Base-by-base conservation (phyloP, 2,329 filamentous ascomycete genomes). In the Epicoccum sorghinum region DNA sequence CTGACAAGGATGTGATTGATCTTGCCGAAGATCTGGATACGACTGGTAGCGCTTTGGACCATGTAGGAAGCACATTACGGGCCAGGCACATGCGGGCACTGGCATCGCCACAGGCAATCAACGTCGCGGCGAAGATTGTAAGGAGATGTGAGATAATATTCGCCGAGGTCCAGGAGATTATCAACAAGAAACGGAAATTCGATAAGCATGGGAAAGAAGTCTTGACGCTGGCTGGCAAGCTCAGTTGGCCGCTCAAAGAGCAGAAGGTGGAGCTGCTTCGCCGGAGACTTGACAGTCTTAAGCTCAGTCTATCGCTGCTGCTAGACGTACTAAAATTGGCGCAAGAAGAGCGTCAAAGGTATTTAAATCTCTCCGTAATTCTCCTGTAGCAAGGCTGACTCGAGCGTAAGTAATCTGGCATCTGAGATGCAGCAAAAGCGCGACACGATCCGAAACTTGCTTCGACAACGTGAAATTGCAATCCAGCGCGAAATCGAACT, bases 291-390 rank as follows among this genome's bases (percentile, higher is more conserved):
- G 68, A 70, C 30, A 68, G 61, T 42, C 36, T 70, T 33, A 69
- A 71, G 43, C 65, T 61, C 24, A 69, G 64, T 30, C 58, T 71
- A 12, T 47, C 62, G 23, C 41, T 72, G 14, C 38, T 72, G 10
- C 49, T 72, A 14, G 54, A 69, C 42, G 67, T 72, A 5, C 39
- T 72, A 8, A 62, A 65, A 14, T 41, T 70, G 23, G 68, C 68
- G 4, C 64, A 66, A 40, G 58, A 41, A 4, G 59, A 68, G 38
- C 59, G 59, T 12, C 62, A 52, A 45, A 66, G 66, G 56, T 60
- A 49, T 27, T 23, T 49, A 23, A 29, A 7, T 29, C 9, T 7
- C 9, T 6, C 9, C 27, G 27, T 9, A 29, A 18, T 18, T 18
- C 18, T 18, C 18, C 18, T 18, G 18, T 3, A 29, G 27, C 3